Evolutionary conservation across 495 filamentous ascomycete species (phyloP), one percentile per base, ranked within the genome.

Genomic region (Penicillium canariense): DNA sequence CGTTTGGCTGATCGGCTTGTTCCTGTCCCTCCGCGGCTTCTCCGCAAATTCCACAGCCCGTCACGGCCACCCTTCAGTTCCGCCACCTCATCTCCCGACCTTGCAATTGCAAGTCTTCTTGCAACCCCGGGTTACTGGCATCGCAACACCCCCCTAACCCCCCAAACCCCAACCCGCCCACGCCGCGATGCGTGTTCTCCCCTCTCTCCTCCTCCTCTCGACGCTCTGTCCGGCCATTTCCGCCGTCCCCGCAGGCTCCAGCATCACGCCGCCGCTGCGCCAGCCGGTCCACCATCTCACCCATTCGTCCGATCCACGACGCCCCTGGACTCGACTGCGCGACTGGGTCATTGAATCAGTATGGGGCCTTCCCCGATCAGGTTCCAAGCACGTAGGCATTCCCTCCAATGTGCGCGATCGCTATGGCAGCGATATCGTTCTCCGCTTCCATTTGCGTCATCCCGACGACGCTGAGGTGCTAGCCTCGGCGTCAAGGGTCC

Each of bases 381-480:
- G 48, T 18, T 63, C 56, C 14, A 65, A 57, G 54, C 22, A 65
- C 22, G 17, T 38, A 15, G 66, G 65, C 18, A 68, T 73, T 1
- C 80, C 77, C 5, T 67, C 75, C 5, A 82, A 75, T 27, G 72
- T 86, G 26, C 71, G 82, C 15, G 78, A 82, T 27, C 80, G 84
- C 54, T 96, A 97, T 67, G 84, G 82, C 40, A 81, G 85, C 38
- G 87, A 96, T 66, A 77, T 96, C 14, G 93, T 98, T 12, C 73
- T 97, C 32, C 85, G 94, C 14, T 97, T 97, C 79, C 89, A 88
- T 63, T 71, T 96, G 52, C 84, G 78, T 50, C 83, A 82, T 40
- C 62, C 76, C 10, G 79, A 84, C 23, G 89, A 98, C 59, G 88
- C 89, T 48, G 73, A 74, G 39, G 85, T 87, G 2, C 74, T 98